Percentiles rank a stretch among this genome's conserved stretches.
These are phyloP conservation scores for Nemania diffusa DNA, from an alignment of 2,329 filamentous ascomycete genomes.

Conservation along the genomic window DNA sequence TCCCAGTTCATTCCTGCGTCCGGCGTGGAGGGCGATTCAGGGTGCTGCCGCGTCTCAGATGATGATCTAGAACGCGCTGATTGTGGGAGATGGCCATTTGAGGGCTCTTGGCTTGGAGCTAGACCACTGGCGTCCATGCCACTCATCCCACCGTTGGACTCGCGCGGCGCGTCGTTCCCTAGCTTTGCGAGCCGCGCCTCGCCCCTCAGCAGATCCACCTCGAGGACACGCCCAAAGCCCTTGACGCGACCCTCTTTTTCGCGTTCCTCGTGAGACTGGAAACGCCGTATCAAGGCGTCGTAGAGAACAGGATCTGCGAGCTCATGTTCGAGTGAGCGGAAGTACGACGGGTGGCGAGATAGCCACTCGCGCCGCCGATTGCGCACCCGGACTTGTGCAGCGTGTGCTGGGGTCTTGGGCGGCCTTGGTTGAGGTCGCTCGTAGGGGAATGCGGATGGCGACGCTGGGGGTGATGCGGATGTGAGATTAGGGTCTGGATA, in stretches of 20 bases:
- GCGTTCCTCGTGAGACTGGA: constrained; percentile 78
- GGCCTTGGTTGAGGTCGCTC: constrained; percentile 58
- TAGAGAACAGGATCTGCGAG: constrained; percentile 82
- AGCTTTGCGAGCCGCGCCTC: constrained; percentile 78
- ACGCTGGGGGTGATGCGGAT: background rate
- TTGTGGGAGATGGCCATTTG: background rate
- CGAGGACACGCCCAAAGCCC: constrained; percentile 81
- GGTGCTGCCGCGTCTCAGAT: background rate
- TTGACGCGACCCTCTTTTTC: constrained; percentile 77
- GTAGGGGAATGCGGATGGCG: constrained; percentile 36
- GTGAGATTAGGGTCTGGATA: background rate
- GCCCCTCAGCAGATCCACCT: constrained; percentile 79
- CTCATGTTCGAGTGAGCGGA: constrained; percentile 66
- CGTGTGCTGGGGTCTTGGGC: constrained; percentile 54
- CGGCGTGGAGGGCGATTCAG: background rate
- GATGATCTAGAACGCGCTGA: constrained; percentile 8
- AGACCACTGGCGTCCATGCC: background rate
- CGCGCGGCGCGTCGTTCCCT: constrained; percentile 16
- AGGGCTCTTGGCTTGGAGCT: background rate
- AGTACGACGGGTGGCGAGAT: constrained; percentile 77
- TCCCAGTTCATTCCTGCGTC: constrained; percentile 44
- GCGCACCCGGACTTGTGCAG: constrained; percentile 67
- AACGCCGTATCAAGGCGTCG: constrained; percentile 80
- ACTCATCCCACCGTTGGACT: background rate
- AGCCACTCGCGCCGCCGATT: constrained; percentile 84